Base-by-base conservation (phyloP, 148 eudicot genomes). In the Diospyros lotus region DNA sequence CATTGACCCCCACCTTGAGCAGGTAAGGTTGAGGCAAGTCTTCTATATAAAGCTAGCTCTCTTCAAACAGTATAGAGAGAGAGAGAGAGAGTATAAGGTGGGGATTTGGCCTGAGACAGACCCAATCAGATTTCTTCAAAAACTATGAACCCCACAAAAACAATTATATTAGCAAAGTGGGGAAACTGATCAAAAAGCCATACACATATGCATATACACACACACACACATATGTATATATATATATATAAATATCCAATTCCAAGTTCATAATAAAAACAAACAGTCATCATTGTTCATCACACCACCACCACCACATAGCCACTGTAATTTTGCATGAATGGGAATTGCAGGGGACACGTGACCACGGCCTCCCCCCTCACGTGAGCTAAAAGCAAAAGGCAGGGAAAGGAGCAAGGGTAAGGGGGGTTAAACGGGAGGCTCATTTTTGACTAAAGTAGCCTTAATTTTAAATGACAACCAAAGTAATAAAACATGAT, bases 1-100 rank as follows among this genome's bases (percentile, higher is more conserved):
- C 58, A 72, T 66, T 78, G 81, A 78, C 62, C 77, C 77, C 69
- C 62, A 73, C 73, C 81, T 78, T 78, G 81, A 78, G 77, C 73
- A 78, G 81, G 77, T 78, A 67, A 67, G 81, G 77, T 78, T 68
- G 69, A 73, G 81, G 63, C 68, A 67, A 67, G 81, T 78, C 68
- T 77, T 65, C 58, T 64, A 64, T 71, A 71, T 71, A 71, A 63
- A 77, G 75, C 56, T 54, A 4, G 52, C 52, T 28, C 28, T 28
- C 28, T 64, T 12, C 17, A 70, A 54, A 67, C 64, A 60, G 64
- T 38, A 2, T 42, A 15, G 54, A 65, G 53, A 64, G 71, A 45
- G 65, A 62, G 56, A 11, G 74, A 50, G 68, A 62, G 18, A 10
- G 65, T 46, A 44, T 46, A 54, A 52, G 46, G 58, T 74, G 46